Evolutionary conservation across 2,329 filamentous ascomycete species (phyloP), one percentile per base, ranked within the genome.

Genomic region (Harringtonia aguacate): DNA sequence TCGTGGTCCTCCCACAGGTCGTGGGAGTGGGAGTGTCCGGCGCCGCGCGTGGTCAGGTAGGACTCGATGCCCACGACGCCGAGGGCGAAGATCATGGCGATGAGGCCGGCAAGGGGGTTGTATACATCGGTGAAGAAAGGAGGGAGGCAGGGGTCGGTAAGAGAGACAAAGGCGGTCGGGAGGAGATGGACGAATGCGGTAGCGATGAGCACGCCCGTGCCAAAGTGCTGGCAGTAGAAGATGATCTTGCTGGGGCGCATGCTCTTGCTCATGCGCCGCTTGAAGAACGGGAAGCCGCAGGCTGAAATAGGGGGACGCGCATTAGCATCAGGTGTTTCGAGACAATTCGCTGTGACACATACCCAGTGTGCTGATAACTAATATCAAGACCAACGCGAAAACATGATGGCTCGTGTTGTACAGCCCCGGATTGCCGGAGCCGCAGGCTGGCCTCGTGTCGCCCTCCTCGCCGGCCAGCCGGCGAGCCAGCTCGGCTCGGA

Each of bases 21-120:
- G 50, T 80, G 77, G 1, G 73, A 70, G 54, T 81, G 74, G 1
- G 73, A 74, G 54, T 79, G 78, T 2, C 75, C 69, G 2, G 77
- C 79, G 36, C 78, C 78, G 44, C 77, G 65, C 3, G 81, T 84
- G 0, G 87, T 88, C 53, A 97, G 81, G 59, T 88, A 87, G 65
- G 92, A 94, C 61, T 97, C 90, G 42, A 95, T 74, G 3, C 79
- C 76, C 8, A 94, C 86, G 4, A 95, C 88, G 4, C 84, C 67
- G 47, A 94, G 71, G n/a, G 86, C 84, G 12, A 84, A 80, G 10
- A 80, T 62, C 84, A 94, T 90, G 45, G 86, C 84, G 38, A 94
- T 76, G 39, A 92, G 70, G 3, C 88, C 87, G 0, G 86, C 79
- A 59, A 94, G 81, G 7, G 86, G 85, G 38, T 72, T 76, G 59